Evolutionary conservation across 2,329 filamentous ascomycete genomes (phyloP), one percentile per base, ranked within the genome.

Genomic region (Graphiopsis chlorocephala): DNA sequence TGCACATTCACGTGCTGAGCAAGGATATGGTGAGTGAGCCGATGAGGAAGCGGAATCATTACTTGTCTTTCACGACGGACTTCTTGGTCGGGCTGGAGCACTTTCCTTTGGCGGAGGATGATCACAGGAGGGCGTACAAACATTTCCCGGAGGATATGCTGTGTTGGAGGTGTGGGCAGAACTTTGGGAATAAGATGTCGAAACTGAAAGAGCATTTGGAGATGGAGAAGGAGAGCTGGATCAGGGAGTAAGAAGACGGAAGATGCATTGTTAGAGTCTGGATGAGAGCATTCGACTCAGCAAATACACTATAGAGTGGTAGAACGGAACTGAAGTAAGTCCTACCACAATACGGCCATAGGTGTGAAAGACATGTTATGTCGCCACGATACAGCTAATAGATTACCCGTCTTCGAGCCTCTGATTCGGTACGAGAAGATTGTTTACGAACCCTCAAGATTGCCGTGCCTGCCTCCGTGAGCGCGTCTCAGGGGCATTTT

Each of bases 1-100:
- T 98, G 63, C 95, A 99, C 78, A 83, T 98, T 4, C 95, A 99
- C 77, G 87, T 98, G 31, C 79, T 98, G 64, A 92, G 90, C 45
- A 82, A 86, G 20, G 95, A 99, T 75, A 89, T 91, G 83, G 83
- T 87, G 71, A 92, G 89, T 42, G 83, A 85, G 12, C 84, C 83
- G 53, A 70, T 97, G 77, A 91, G 89, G 78, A 88, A 94, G 74
- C 84, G 88, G 68, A 94, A 93, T 76, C 95, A 98, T 78, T 98
- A 97, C 79, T 92, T 95, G 74, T 95, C 90, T 68, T 98, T 98
- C 78, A 88, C 86, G 33, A 96, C 93, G 61, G 85, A 86, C 3
- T 99, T 98, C 75, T 86, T 99, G 25, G 85, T 98, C 14, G 82
- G 84, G 17, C 73, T 98, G 28, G 87, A 87, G 25, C 90, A 93